phyloP scores from a whole-genome alignment of 192 early-diverging fungal genomes.

The Dissophora ornata region DNA sequence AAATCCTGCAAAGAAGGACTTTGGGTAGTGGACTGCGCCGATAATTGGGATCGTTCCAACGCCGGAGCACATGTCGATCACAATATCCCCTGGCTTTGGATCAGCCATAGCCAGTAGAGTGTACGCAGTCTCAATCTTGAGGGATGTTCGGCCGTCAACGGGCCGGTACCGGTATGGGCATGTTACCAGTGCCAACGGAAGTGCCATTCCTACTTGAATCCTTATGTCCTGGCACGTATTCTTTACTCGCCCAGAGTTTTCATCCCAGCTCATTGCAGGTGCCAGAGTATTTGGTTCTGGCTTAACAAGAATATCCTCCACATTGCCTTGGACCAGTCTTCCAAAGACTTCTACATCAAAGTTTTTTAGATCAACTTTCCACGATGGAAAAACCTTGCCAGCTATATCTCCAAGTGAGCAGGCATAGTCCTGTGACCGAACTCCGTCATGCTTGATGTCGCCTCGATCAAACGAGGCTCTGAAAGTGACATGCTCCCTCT shows the following conservation, averaged over 20 bases:
- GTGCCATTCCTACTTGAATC: slow-evolving; percentile 35
- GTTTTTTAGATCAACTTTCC: slow-evolving; percentile 57
- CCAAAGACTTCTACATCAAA: slow-evolving; percentile 57
- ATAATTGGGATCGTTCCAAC: slow-evolving; percentile 55
- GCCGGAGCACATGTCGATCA: slow-evolving; percentile 60
- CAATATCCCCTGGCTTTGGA: slow-evolving; percentile 54
- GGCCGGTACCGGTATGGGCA: slow-evolving; percentile 57
- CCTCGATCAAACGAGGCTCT: slow-evolving; percentile 49
- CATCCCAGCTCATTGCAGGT: too few species aligned
- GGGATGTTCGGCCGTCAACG: slow-evolving; percentile 52
- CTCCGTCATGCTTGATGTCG: slow-evolving; percentile 34
- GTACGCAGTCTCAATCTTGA: slow-evolving; percentile 59
- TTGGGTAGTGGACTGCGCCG: slow-evolving; percentile 53
- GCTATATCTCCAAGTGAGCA: slow-evolving; percentile 31
- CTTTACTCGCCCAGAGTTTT: too few species aligned
- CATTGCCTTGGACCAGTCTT: slow-evolving; percentile 25
- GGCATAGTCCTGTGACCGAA: slow-evolving; percentile 48
- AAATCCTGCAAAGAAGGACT: slow-evolving; percentile 49
- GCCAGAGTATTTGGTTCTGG: background rate
- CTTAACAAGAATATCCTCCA: slow-evolving; percentile 9
- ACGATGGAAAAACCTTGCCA: slow-evolving; percentile 33
- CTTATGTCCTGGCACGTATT: background rate
- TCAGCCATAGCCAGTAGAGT: slow-evolving; percentile 41
- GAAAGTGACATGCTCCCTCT: slow-evolving; percentile 5
- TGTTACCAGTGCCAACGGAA: slow-evolving; percentile 23